phyloP scores from a whole-genome alignment of 164 flowering plant genomes.

The Sedum album region DNA sequence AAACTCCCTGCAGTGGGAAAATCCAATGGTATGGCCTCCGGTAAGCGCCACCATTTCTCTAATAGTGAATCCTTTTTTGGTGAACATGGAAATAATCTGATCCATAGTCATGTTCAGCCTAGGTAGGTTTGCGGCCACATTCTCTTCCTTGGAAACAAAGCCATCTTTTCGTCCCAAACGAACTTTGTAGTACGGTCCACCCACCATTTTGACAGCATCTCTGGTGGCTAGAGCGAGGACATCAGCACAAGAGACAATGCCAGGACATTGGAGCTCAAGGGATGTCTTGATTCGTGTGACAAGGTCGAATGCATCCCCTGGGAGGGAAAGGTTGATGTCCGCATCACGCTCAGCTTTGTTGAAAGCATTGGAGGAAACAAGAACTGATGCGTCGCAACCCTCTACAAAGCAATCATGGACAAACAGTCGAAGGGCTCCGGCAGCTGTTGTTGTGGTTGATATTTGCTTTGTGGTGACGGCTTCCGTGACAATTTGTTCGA shows the following conservation, averaged over 20 bases:
- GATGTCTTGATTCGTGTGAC: slow-evolving; percentile 60
- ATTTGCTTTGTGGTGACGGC: slow-evolving; percentile 43
- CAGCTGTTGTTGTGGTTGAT: slow-evolving; percentile 48
- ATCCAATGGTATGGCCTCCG: slow-evolving; percentile 77
- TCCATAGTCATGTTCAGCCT: slow-evolving; percentile 32
- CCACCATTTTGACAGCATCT: slow-evolving; percentile 39
- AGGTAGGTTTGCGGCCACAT: slow-evolving; percentile 39
- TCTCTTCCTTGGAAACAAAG: slow-evolving; percentile 26
- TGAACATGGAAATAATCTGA: slow-evolving; percentile 31
- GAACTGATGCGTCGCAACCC: slow-evolving; percentile 68
- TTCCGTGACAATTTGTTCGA: slow-evolving; percentile 33
- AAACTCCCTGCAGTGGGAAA: slow-evolving; percentile 72
- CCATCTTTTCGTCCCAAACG: slow-evolving; percentile 50
- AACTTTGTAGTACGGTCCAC: slow-evolving; percentile 63
- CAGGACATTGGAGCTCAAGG: slow-evolving; percentile 66
- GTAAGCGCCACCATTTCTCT: slow-evolving; percentile 63
- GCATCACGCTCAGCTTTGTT: slow-evolving; percentile 64
- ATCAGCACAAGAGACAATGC: slow-evolving; percentile 74
- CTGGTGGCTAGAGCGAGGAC: slow-evolving; percentile 49
- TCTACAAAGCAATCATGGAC: slow-evolving; percentile 50
- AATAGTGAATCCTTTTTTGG: slow-evolving; percentile 25
- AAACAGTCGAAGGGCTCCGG: slow-evolving; percentile 53
- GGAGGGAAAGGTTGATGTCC: slow-evolving; percentile 64
- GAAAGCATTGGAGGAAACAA: slow-evolving; percentile 45
- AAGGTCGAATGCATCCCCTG: slow-evolving; percentile 79